Evolutionary conservation across 805 yeast species (phyloP).

Genomic region (Kluyveromyces dobzhanskii): DNA sequence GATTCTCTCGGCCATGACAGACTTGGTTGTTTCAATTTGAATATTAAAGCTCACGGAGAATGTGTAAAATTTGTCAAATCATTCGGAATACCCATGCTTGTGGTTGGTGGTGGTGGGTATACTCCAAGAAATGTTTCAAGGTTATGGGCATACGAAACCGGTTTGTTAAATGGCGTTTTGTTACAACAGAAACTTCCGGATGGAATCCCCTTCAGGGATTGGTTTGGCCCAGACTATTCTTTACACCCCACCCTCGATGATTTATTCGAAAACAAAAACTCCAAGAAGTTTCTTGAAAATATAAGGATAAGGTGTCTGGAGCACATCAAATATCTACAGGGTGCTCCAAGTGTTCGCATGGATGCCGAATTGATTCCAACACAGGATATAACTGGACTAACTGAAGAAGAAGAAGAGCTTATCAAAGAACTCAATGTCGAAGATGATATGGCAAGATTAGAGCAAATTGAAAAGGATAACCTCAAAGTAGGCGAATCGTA

Average conservation of each 20-base stretch:
- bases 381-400: conserved; percentile 33
- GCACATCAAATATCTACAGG: conserved; percentile 69
- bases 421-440: conserved; percentile 30
- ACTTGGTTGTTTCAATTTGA: conserved; percentile 86
- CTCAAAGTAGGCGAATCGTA: conserved; percentile 29
- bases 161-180: conserved; percentile 71
- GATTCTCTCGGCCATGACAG: conserved; percentile 92
- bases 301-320: conserved; percentile 70
- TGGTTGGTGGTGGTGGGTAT: conserved; percentile 96
- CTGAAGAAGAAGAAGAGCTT: conserved; percentile 35
- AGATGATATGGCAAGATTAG: conserved; percentile 27
- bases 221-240: conserved; percentile 87
- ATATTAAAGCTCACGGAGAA: conserved; percentile 90
- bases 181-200: conserved; percentile 71
- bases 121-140: conserved; percentile 93
- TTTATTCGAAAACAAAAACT: conserved; percentile 76
- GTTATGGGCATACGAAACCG: conserved; percentile 93
- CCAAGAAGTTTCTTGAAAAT: conserved; percentile 74
- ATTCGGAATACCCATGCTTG: conserved; percentile 84
- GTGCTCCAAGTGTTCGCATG: conserved; percentile 95
- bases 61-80: conserved; percentile 86
- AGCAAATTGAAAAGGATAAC: conserved; percentile 34
- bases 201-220: conserved; percentile 63
- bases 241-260: conserved; percentile 80
- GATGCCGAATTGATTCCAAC: conserved; percentile 72